Percentiles rank a stretch among this genome's conserved stretches.
Evolutionary conservation across 768 basidiomycete species (phyloP).

Genomic region (Glaciozyma antarctica): DNA sequence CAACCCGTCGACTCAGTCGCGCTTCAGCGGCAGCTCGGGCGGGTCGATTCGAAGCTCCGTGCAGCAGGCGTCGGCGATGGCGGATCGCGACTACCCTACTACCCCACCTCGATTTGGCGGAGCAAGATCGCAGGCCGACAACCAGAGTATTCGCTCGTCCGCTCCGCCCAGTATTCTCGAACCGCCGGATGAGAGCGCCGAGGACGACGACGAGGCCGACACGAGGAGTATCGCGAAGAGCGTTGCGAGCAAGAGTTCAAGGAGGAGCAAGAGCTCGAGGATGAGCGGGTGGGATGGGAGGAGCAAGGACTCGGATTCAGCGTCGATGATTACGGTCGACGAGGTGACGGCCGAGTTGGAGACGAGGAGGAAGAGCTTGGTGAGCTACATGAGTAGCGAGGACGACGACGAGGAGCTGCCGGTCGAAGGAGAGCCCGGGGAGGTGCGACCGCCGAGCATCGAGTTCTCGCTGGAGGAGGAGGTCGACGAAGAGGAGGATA

Average conservation of each 20-base stretch:
- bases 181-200: constrained; percentile 28
- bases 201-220: neutral
- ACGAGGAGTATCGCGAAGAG: neutral
- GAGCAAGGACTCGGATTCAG: constrained; percentile 28
- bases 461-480: neutral
- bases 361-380: constrained; percentile 40
- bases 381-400: constrained; percentile 75
- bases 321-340: constrained; percentile 72
- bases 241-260: constrained; percentile 1
- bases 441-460: constrained; percentile 45
- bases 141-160: constrained; percentile 8
- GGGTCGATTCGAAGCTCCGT: constrained; percentile 13
- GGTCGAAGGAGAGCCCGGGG: constrained; percentile 44
- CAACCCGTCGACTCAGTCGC: neutral
- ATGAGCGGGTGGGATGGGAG: neutral
- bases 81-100: too few relatives aligned
- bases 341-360: constrained; percentile 96
- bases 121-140: neutral
- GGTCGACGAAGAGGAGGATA: constrained; percentile 5
- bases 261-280: constrained; percentile 20
- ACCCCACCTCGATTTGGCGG: too few relatives aligned
- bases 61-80: neutral
- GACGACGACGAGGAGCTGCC: constrained; percentile 92
- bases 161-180: constrained; percentile 16
- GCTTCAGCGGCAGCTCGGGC: constrained; percentile 32